Evolutionary conservation across 305 asterid species (phyloP).

Genomic region (Solanum aculeatissimum): DNA sequence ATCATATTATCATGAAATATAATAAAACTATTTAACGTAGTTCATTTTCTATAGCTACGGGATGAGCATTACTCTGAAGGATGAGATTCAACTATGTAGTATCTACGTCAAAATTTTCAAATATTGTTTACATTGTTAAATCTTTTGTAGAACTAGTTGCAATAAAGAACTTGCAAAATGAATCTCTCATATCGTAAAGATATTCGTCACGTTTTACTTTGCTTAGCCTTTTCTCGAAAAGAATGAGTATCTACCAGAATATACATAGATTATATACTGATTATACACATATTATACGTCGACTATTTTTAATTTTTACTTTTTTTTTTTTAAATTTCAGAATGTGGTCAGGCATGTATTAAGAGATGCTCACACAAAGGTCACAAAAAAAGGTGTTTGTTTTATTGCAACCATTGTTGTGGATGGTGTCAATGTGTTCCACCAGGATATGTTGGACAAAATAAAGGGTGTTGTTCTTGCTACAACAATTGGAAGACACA

Average conservation of each 20-base stretch:
- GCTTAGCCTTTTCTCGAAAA: neutral
- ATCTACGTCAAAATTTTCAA: neutral
- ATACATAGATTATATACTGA: neutral
- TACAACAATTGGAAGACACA: neutral
- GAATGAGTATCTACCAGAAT: neutral
- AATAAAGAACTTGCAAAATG: no score
- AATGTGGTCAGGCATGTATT: neutral
- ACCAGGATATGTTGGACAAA: neutral
- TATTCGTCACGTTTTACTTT: neutral
- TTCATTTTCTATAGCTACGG: no score
- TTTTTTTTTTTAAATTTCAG: neutral
- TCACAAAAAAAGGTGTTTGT: neutral
- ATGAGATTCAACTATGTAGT: neutral
- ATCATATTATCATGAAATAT: no score
- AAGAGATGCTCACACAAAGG: neutral
- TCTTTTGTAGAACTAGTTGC: neutral
- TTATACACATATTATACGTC: neutral
- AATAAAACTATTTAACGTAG: no score
- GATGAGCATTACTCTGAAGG: no score
- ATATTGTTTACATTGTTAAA: no score
- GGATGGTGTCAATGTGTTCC: neutral
- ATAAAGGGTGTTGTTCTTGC: neutral
- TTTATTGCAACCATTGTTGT: neutral
- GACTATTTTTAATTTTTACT: neutral
- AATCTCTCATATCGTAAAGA: neutral